Evolutionary conservation across 257 asterid genomes (phyloP), one percentile per base, ranked within the genome.

Genomic region (Lithospermum erythrorhizon): DNA sequence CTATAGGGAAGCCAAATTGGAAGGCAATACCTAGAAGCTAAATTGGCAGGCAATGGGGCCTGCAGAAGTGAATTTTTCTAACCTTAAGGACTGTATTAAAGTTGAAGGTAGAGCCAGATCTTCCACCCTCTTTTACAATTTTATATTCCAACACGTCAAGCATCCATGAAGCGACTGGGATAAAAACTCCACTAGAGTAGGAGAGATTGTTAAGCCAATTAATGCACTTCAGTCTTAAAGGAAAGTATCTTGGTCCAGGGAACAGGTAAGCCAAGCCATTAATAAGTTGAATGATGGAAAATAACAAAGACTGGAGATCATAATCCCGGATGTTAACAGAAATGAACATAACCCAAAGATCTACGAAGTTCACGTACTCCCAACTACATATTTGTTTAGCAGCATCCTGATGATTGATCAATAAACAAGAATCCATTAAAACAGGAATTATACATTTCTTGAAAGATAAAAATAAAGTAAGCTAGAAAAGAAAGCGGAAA

Each of bases 191-290:
- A 79, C 85, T 84, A 35, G 94, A 83, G 73, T 72, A 77, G 58
- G 97, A 75, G 54, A 93, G 84, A 73, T 54, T 58, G 78, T 82
- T 89, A 61, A 93, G 89, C 99, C 99, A 93, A 66, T 78, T 84
- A 30, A 86, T 71, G 73, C 94, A 93, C 80, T 89, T 86, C 65
- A 93, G 82, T 68, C 95, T 76, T 49, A 93, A 70, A 57, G 99
- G 97, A 77, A 86, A 85, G 71, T 93, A 87, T 86, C 96, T 89
- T 53, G 91, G 83, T 61, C 95, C 99, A 60, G 87, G 74, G 75
- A 86, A 86, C 83, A 81, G 65, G 79, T 74, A 70, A 68, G 86
- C 87, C 63, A 93, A 67, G 60, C 95, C 95, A 66, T 75, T 81
- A 64, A 93, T 72, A 69, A 93, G 82, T 71, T 83, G 94, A 81